Evolutionary conservation across 2,329 filamentous ascomycete species (phyloP), one percentile per base, ranked within the genome.

Genomic region (Microcyclosporella mali): DNA sequence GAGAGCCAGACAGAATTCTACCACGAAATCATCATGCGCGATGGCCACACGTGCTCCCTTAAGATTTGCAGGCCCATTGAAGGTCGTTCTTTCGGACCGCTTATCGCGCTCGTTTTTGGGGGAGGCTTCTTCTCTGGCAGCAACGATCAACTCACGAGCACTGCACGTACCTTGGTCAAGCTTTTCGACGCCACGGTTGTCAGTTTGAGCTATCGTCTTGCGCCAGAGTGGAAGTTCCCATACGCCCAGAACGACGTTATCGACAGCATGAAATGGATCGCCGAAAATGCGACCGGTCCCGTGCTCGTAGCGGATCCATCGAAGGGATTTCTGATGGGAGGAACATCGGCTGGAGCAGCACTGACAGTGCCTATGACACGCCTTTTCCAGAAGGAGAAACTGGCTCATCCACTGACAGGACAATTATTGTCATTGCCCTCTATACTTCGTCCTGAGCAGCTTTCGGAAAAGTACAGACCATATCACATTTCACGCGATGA

Each of bases 261-360:
- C 59, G 71, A 73, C 52, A 65, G 64, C 2, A 48, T 74, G 19
- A 55, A 66, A 56, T 51, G 43, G 39, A 25, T 32, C 10, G 43
- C 49, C 8, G 33, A 43, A 40, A 50, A 37, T 70, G 69, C 68
- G 56, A 67, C 39, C 1, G 15, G 30, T 2, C 15, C 28, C 2
- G 16, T 43, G 12, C 35, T 53, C 1, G 42, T 64, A 63, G 10
- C 45, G 53, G 15, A 68, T 70, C 46, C 66, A 64, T 54, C 59
- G 9, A 57, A 59, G 4, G 72, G 70, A 0, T 74, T 75, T 46
- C 47, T 75, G 7, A 44, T 73, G 6, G 70, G 70, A n/a, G 72
- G 72, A 1, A 63, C 63, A 1, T 71, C 66, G 3, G 71, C 72
- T 3, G 70, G 69, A 11, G 67, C 61, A 9, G 70, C 69, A 37